Conservation (phyloP, 2,329 filamentous ascomycete species). For the Biscogniauxia marginata region DNA sequence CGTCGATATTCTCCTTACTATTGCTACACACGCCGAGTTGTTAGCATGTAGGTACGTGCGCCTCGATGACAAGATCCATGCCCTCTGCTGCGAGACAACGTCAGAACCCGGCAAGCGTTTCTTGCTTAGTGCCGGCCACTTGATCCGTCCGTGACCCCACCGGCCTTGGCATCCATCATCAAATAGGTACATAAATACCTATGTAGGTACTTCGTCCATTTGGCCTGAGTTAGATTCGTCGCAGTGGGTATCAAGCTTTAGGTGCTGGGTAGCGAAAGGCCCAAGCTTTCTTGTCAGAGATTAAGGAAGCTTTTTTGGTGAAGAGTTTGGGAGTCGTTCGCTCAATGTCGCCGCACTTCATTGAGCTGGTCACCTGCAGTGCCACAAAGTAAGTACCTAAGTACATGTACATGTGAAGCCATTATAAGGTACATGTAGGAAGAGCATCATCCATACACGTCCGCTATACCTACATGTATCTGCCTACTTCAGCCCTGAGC, state of each 20-base stretch:
- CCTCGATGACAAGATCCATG: constrained; percentile 15
- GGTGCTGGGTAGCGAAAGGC: not conserved
- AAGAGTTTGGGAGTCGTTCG: not conserved
- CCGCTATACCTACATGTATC: too few species aligned
- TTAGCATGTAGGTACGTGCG: not conserved
- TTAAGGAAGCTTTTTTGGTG: too few species aligned
- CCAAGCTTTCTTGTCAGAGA: not conserved
- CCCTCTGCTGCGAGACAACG: not conserved
- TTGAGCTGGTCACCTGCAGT: not conserved
- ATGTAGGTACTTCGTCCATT: not conserved
- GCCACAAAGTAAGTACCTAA: too few species aligned
- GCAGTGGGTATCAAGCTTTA: not conserved
- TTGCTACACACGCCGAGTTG: constrained; percentile 8
- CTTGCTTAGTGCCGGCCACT: constrained; percentile 24
- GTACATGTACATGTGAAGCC: too few species aligned
- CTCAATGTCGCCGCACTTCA: not conserved
- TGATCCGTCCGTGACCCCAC: constrained; percentile 22
- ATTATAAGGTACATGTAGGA: too few species aligned
- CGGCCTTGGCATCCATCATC: constrained; percentile 17
- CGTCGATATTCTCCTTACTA: not conserved
- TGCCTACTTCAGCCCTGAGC: not conserved
- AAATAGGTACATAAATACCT: not conserved
- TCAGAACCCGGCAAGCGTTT: constrained; percentile 15
- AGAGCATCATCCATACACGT: too few species aligned
- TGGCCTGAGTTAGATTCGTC: not conserved